Evolutionary conservation across 2,329 filamentous ascomycete genomes (phyloP), one percentile per base, ranked within the genome.

Genomic region (Hortaea sp.): DNA sequence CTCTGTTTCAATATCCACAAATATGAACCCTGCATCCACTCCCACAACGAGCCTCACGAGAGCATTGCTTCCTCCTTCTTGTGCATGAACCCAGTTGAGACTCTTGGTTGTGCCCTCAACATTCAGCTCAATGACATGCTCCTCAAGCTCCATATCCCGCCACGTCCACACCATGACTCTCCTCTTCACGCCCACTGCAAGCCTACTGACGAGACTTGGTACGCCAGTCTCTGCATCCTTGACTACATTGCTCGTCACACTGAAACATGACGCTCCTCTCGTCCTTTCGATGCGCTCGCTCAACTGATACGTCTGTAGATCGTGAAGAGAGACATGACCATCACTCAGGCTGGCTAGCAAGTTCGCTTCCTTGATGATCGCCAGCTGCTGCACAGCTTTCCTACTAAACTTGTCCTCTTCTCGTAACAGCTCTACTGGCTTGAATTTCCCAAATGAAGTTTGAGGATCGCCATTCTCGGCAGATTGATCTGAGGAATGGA

Each of bases 361-460:
- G 64, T 86, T 92, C 46, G 89, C 88, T 67, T 97, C 92, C 62
- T 95, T 97, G 62, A 98, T 89, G 49, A 94, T 84, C 47, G 89
- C 90, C 11, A 98, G 79, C 72, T 98, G 90, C 59, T 95, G 89
- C 53, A 98, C 82, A 45, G 88, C 82, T 50, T 88, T 82, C 31
- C 84, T 79, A 7, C 90, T 92, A 73, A 98, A 98, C 69, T 86
- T 92, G 57, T 98, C 92, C 44, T 95, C 76, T 65, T 97, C 94
- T 51, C 88, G 85, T 41, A 97, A 73, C 27, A 95, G 77, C 59
- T 95, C 89, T 7, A 88, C 88, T 4, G 84, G 59, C 53, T 63
- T 66, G 41, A 52, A 35, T 49, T 65, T 69, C 4, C 63, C 58
- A 20, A 61, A 57, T 9, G 56, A 49, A n/a, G 61, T 52, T 30